Evolutionary conservation across 2,329 filamentous ascomycete species (phyloP), one percentile per base, ranked within the genome.

Genomic region (Coccinonectria pachysandricola): DNA sequence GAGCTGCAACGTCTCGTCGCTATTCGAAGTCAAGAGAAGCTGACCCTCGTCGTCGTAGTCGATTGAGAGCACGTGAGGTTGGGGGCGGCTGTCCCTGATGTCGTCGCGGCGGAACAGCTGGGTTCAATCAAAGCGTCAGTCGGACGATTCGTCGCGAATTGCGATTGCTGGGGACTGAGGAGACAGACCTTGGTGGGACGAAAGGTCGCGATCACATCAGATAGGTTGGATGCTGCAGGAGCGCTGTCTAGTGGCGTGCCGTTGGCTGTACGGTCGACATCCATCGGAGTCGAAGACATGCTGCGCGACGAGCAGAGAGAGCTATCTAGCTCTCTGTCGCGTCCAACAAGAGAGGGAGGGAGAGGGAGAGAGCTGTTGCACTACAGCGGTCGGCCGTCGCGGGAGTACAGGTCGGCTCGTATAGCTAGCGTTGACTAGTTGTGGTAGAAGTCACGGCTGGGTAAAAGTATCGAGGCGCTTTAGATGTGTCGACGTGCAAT

Each of bases 11-110:
- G 84, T 92, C 53, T 95, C 87, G 55, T 98, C 91, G 60, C 84
- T 86, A 41, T 87, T 83, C 5, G 86, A 84, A 0, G 87, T 83
- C 57, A 98, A 85, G 33, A 92, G 71, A 25, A 88, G 81, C 54
- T 95, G 86, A 53, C 91, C 91, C 21, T 83, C 80, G 59, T 96
- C 87, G 55, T 96, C 87, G 52, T 94, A 98, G 61, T 98, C 88
- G 44, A 98, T 73, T 2, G 88, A 96, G 7, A 91, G 80, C 33
- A 95, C 75, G 39, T 76, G 68, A 4, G 77, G 73, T 26, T 65
- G 61, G 7, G 63, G 54, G 31, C 60, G 57, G 31, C 56, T 55
- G 21, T 67, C 65, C 40, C 68, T 69, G 19, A 61, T 40, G 35
- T 70, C 65, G 16, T 72, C 63, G 32, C 68, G 64, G 24, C 61